Evolutionary conservation across 1,284 basidiomycete species (phyloP), one percentile per base, ranked within the genome.

Genomic region (Blastosporella zonata): DNA sequence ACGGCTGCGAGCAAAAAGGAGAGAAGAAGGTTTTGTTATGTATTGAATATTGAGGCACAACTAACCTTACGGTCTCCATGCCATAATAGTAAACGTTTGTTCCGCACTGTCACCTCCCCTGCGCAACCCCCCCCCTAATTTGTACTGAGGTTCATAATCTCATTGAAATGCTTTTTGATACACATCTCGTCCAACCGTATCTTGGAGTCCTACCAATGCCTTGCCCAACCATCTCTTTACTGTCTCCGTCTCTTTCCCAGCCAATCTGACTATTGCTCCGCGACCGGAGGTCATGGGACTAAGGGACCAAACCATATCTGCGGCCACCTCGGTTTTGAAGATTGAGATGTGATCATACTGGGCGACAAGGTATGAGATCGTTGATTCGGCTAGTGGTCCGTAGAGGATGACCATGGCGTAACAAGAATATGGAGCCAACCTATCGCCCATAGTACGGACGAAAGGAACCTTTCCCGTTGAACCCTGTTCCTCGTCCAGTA

Each of bases 331-430:
- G 1, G 67, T 65, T 62, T 81, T 83, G 68, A 84, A 82, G 38
- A 94, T 79, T 2, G 78, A 75, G 31, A 85, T 80, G 12, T 66
- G 55, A 37, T 70, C 65, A 56, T 88, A 90, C 53, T 74, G 66
- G 12, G 55, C 62, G 15, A 62, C 62, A 41, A 94, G 67, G 35
- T 67, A 61, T 1, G 61, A 46, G 18, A 86, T 69, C 3, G 82
- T 64, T 2, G 56, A 58, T 37, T 69, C 61, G 4, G 81, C 70
- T 44, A 74, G 67, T 0, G 85, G 81, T 1, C 92, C 93, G 54
- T 76, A 79, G 37, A 96, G 73, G 52, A 94, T 71, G 3, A 93
- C 68, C 45, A 81, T 92, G 13, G 90, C 93, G 62, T 93, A 95
- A 67, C 91, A 93, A 1, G 81, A 79, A 62, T 93, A 96, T 1